phyloP scores from a whole-genome alignment of 768 basidiomycete genomes.

The Suillus luteus region DNA sequence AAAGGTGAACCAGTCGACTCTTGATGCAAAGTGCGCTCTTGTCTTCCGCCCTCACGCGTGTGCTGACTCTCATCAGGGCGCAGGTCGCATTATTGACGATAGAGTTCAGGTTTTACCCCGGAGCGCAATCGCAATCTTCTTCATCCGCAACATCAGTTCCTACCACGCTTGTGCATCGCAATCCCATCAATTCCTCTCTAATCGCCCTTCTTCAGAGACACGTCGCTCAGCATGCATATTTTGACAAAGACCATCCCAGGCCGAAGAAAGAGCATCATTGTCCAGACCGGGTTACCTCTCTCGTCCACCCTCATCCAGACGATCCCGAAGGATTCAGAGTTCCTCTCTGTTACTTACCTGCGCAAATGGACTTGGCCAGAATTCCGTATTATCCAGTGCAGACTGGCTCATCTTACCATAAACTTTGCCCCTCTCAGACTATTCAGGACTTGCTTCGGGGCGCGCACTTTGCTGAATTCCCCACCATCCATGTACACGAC shows the following conservation, averaged over 20 bases:
- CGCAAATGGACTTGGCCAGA: conserved; percentile 34
- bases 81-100: conserved; percentile 69
- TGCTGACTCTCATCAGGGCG: conserved; percentile 48
- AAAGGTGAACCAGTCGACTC: conserved; percentile 77
- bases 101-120: conserved; percentile 68
- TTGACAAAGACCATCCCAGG: conserved; percentile 36
- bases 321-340: conserved; percentile 55
- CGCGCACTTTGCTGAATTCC: conserved; percentile 80
- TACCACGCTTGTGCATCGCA: conserved; percentile 67
- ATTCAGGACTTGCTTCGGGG: conserved; percentile 53
- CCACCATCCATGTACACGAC: conserved; percentile 77
- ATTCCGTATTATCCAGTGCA: conserved; percentile 9
- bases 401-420: conserved; percentile 44
- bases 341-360: conserved; percentile 64
- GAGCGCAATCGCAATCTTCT: conserved; percentile 45
- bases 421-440: conserved; percentile 51
- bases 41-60: conserved; percentile 15
- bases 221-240: conserved; percentile 28
- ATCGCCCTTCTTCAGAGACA: conserved; percentile 50
- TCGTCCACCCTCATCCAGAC: conserved; percentile 53
- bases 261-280: conserved; percentile 46
- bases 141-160: conserved; percentile 40
- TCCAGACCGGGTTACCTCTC: conserved; percentile 61
- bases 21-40: conserved; percentile 72
- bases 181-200: conserved; percentile 50